Percentiles rank a stretch among this genome's conserved stretches.
These are phyloP conservation scores for Blumeria graminis DNA, from an alignment of 2,329 filamentous ascomycete species.

Conservation along the genomic window DNA sequence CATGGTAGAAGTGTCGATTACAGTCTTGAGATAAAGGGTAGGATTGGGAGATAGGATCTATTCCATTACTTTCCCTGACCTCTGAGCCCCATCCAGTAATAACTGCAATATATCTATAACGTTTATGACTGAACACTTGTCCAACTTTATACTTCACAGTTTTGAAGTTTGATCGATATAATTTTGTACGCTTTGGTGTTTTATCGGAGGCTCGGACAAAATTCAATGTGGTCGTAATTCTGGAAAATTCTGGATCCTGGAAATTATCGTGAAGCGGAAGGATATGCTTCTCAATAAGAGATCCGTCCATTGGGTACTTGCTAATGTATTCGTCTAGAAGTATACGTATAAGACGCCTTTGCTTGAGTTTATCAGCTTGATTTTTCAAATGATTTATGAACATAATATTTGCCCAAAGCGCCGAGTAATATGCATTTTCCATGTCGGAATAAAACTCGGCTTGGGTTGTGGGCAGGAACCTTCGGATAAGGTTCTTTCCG, in stretches of 20 bases:
- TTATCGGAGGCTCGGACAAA: slow-evolving; percentile 30
- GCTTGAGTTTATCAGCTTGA: slow-evolving; percentile 6
- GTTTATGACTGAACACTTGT: slow-evolving; percentile 59
- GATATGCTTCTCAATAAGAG: slow-evolving; percentile 17
- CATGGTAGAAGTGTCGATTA: slow-evolving; percentile 59
- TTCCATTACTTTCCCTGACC: slow-evolving; percentile 30
- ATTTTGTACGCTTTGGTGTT: slow-evolving; percentile 24
- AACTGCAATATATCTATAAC: slow-evolving; percentile 57
- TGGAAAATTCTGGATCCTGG: slow-evolving; percentile 14
- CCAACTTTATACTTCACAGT: slow-evolving; percentile 48
- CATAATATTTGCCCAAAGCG: slow-evolving; percentile 17
- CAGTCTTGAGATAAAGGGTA: slow-evolving; percentile 33
- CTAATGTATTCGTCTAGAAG: slow-evolving; percentile 16
- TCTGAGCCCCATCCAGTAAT: slow-evolving; percentile 60
- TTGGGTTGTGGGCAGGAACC: slow-evolving; percentile 6
- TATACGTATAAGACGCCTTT: slow-evolving; percentile 14
- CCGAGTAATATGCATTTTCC: slow-evolving; percentile 18
- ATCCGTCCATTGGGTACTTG: slow-evolving; percentile 17
- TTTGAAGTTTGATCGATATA: slow-evolving; percentile 5
- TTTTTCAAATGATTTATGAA: slow-evolving; percentile 10
- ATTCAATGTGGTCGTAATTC: slow-evolving; percentile 17
- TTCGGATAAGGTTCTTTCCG: slow-evolving; percentile 14
- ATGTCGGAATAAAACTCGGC: slow-evolving; percentile 15
- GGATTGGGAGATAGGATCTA: slow-evolving; percentile 38
- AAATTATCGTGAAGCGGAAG: slow-evolving; percentile 12